Percentiles rank a stretch among this genome's conserved stretches.
phyloP scores from a whole-genome alignment of 2,329 filamentous ascomycete species.

The Chaetomium olivaceum region DNA sequence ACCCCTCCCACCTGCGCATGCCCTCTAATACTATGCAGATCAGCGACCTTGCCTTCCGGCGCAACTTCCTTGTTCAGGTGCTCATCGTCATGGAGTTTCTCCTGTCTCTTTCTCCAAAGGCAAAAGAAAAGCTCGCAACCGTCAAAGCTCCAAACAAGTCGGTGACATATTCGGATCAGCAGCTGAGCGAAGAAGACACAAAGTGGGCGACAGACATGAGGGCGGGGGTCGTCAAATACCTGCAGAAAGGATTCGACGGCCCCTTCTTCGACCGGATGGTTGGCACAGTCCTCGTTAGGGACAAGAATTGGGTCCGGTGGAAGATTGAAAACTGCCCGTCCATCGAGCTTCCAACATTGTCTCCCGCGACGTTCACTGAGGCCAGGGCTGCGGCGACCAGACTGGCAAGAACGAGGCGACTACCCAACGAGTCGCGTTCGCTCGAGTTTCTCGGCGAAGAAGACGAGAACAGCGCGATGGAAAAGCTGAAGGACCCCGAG shows the following conservation, averaged over 20 bases:
- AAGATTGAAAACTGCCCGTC: slow-evolving; percentile 91
- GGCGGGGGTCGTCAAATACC: slow-evolving; percentile 74
- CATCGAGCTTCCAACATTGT: slow-evolving; percentile 75
- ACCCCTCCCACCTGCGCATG: no score
- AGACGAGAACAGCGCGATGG: slow-evolving; percentile 58
- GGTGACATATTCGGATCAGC: slow-evolving; percentile 76
- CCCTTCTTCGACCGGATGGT: slow-evolving; percentile 96
- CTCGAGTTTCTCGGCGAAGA: slow-evolving; percentile 77
- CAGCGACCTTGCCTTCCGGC: slow-evolving; percentile 88
- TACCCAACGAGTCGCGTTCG: slow-evolving; percentile 73
- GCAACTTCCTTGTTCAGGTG: slow-evolving; percentile 92
- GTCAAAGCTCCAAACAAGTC: slow-evolving; percentile 75
- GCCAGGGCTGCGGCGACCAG: slow-evolving; percentile 67
- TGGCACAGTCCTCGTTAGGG: slow-evolving; percentile 88
- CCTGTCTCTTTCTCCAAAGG: slow-evolving; percentile 79
- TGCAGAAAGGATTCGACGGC: slow-evolving; percentile 78
- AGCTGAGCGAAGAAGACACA: slow-evolving; percentile 79
- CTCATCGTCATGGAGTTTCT: slow-evolving; percentile 95
- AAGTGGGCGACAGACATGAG: slow-evolving; percentile 85
- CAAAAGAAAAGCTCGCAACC: slow-evolving; percentile 75
- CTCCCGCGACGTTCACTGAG: slow-evolving; percentile 66
- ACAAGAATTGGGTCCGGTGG: slow-evolving; percentile 99
- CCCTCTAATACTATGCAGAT: slow-evolving; percentile 54
- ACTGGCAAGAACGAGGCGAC: slow-evolving; percentile 68
- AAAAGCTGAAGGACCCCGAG: slow-evolving; percentile 65